A percentile compares a stretch with the other conserved stretches of the same genome.
phyloP scores from a whole-genome alignment of 108 stramenopile genomes.

The Licmophora abbreviata region DNA sequence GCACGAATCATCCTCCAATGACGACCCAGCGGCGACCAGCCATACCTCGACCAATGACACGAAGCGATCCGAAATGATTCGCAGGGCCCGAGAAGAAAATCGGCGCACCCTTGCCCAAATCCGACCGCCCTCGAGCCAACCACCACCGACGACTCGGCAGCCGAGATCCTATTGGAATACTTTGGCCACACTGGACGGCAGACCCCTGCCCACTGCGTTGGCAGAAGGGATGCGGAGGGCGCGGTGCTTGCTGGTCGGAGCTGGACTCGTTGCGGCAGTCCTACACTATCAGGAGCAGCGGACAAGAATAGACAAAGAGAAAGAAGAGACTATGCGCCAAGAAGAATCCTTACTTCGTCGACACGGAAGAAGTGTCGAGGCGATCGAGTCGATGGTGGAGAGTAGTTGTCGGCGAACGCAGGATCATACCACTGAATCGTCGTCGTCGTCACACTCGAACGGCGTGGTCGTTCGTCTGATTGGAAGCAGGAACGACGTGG shows the following conservation, averaged over 20 bases:
- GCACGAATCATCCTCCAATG: neutral
- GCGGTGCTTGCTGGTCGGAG: constrained; percentile 18
- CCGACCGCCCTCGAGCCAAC: neutral
- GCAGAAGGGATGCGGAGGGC: constrained; percentile 26
- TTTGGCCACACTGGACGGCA: constrained; percentile 21
- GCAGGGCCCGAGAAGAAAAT: neutral
- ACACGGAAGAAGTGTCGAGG: neutral
- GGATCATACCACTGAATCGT: too few species aligned
- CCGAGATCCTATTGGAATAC: neutral
- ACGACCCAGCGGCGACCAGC: too few species aligned
- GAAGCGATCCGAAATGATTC: constrained; percentile 1
- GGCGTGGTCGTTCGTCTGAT: neutral
- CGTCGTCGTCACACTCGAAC: too few species aligned
- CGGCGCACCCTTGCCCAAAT: neutral
- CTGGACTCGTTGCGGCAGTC: constrained; percentile 7
- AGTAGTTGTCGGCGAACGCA: too few species aligned
- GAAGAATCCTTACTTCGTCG: neutral
- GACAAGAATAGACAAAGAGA: too few species aligned
- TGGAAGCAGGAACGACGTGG: neutral
- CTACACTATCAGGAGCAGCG: neutral
- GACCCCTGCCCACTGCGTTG: constrained; percentile 13
- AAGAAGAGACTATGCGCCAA: too few species aligned
- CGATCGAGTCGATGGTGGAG: neutral
- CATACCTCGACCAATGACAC: too few species aligned
- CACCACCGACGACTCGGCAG: neutral